These are phyloP conservation scores for Bipolaris zeicola DNA, from an alignment of 2,329 filamentous ascomycete genomes.

Conservation along the genomic window DNA sequence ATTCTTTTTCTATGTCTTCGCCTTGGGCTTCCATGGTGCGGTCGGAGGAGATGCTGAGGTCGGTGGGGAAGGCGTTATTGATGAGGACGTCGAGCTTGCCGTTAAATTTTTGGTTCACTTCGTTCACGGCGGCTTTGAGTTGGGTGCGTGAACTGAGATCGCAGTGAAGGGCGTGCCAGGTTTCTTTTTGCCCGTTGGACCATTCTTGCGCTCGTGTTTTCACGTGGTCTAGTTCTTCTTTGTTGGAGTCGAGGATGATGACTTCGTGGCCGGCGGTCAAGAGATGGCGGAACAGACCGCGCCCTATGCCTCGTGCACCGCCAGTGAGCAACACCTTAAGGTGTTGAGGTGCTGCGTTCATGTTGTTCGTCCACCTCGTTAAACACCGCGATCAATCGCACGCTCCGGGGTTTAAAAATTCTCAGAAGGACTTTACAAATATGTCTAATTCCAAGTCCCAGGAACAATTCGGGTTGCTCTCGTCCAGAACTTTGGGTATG, in stretches of 20 bases:
- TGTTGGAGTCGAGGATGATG: slow-evolving; percentile 54
- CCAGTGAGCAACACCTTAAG: slow-evolving; percentile 50
- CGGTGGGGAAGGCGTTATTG: slow-evolving; percentile 45
- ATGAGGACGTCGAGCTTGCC: slow-evolving; percentile 42
- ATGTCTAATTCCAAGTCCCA: too few species aligned
- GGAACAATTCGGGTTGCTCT: too few species aligned
- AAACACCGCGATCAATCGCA: not conserved
- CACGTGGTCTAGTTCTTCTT: slow-evolving; percentile 49
- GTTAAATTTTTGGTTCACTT: slow-evolving; percentile 46
- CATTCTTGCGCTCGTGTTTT: slow-evolving; percentile 36
- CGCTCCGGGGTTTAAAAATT: too few species aligned
- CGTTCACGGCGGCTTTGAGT: slow-evolving; percentile 45
- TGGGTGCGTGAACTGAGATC: slow-evolving; percentile 49
- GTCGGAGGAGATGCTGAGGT: slow-evolving; percentile 31
- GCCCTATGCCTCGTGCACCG: slow-evolving; percentile 55
- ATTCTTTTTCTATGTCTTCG: slow-evolving; percentile 41
- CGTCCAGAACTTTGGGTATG: too few species aligned
- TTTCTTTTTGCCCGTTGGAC: slow-evolving; percentile 19
- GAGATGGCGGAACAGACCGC: slow-evolving; percentile 53
- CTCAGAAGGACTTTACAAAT: too few species aligned
- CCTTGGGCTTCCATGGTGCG: slow-evolving; percentile 39
- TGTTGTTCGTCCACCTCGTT: not conserved
- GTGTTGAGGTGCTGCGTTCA: slow-evolving; percentile 5
- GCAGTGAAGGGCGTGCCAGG: slow-evolving; percentile 37
- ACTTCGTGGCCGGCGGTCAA: slow-evolving; percentile 52